Conservation (phyloP, 805 yeast genomes). For the Yarrowia sp. region DNA sequence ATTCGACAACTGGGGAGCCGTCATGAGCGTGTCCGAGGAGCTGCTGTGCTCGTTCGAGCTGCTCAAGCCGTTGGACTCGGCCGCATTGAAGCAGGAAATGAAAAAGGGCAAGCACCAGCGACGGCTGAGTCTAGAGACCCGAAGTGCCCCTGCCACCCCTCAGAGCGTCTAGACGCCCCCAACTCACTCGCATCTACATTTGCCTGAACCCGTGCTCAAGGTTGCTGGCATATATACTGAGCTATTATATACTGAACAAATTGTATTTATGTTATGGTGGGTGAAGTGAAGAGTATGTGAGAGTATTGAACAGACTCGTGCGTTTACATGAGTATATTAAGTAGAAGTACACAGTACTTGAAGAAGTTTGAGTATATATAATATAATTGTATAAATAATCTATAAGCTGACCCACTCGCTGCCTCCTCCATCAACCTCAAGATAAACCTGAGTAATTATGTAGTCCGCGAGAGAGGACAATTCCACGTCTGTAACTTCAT, state of each 20-base stretch:
- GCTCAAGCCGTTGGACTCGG: constrained; percentile 88
- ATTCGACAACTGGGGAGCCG: constrained; percentile 95
- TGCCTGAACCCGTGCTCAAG: constrained; percentile 20
- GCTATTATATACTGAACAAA: constrained; percentile 19
- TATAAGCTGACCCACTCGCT: constrained; percentile 38
- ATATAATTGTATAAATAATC: not conserved
- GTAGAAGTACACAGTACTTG: too few relatives aligned
- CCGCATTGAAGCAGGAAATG: constrained; percentile 92
- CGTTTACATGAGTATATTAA: too few relatives aligned
- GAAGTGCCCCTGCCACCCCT: constrained; percentile 25
- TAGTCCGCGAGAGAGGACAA: constrained; percentile 28
- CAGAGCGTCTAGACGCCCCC: constrained; percentile 20
- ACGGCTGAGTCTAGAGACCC: constrained; percentile 45
- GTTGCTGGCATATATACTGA: constrained; percentile 20
- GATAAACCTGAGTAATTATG: constrained; percentile 38
- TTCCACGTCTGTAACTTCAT: not conserved
- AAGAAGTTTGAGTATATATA: too few relatives aligned
- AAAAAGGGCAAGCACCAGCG: constrained; percentile 88
- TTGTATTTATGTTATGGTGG: not conserved
- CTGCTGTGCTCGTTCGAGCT: constrained; percentile 89
- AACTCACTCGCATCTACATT: constrained; percentile 5
- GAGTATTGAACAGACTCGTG: too few relatives aligned
- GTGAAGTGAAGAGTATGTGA: too few relatives aligned
- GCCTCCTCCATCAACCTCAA: constrained; percentile 39
- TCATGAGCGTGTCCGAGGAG: constrained; percentile 94